Conservation (phyloP, 75 land plant genomes). For the Ceratopteris richardii region DNA sequence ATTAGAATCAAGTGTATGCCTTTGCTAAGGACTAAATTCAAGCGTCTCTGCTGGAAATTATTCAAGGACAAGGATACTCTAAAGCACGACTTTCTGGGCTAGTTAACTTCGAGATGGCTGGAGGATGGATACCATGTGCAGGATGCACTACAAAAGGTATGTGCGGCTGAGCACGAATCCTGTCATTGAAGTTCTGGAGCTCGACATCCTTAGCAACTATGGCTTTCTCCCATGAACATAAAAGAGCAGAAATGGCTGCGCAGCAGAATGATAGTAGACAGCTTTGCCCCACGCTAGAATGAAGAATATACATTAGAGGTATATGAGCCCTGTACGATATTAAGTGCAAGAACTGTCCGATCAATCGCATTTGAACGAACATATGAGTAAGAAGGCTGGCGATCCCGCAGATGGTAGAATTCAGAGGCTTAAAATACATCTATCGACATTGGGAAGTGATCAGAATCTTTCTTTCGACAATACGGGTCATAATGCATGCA, state of each 20-base stretch:
- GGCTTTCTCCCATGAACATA: conserved; percentile 78
- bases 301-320: conserved; percentile 94
- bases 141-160: conserved; percentile 63
- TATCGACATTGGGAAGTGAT: too few species aligned
- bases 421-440: conserved; percentile 66
- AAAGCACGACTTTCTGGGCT: conserved; percentile 64
- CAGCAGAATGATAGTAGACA: conserved; percentile 65
- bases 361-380: conserved; percentile 62
- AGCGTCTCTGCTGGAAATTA: conserved; percentile 37
- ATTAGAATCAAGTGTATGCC: conserved; percentile 60
- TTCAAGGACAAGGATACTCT: conserved; percentile 50
- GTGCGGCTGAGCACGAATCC: conserved; percentile 82
- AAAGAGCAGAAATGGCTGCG: conserved; percentile 73
- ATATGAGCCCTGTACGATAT: conserved; percentile 76
- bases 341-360: conserved; percentile 79
- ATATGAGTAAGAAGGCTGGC: conserved; percentile 10
- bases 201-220: conserved; percentile 69
- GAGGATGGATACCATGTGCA: conserved; percentile 89
- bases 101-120: conserved; percentile 49
- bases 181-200: conserved; percentile 58
- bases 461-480: conserved; percentile 65
- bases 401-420: conserved; percentile 43
- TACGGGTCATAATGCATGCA: conserved; percentile 70
- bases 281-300: conserved; percentile 83
- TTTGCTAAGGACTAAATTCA: conserved; percentile 45